Evolutionary conservation across 352 stramenopile genomes (phyloP), one percentile per base, ranked within the genome.

Genomic region (Pythium aphanidermatum): DNA sequence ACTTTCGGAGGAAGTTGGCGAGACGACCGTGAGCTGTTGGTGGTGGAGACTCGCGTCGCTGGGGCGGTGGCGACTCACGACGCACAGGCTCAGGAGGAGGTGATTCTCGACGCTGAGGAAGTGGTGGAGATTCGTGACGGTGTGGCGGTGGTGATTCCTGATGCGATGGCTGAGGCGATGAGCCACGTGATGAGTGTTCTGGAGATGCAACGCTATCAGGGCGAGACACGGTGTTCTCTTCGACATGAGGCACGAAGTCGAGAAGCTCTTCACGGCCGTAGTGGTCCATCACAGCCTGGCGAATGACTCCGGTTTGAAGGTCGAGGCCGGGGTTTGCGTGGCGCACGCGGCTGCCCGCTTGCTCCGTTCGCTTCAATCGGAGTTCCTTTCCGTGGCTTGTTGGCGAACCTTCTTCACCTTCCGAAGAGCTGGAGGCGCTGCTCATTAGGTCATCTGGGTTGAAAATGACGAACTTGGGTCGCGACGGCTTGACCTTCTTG

Each of bases 391-490:
- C 17, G 34, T 56, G 42, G 12, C 33, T 40, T 0, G 31, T 48
- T 2, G 47, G 40, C n/a, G 46, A 55, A 0, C 23, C 44, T 13
- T 51, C 55, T 23, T 58, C 55, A 0, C 28, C 35, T 20, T 53
- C 55, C 9, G 48, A 58, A 3, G 30, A 27, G 0, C 44, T 54
- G 5, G 47, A 58, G 19, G 32, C 49, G 17, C 30, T 44, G 46
- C 47, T 47, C 5, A 44, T 34, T 23, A 80, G 60, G 17, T 86
- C 74, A 0, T 57, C 55, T 0, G 74, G 69, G 41, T 83, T 72
- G 38, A 77, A 77, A 19, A 82, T 61, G 47, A 81, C 47, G 49
- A 78, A 66, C 23, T 71, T 72, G 1, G 70, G 61, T 16, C 80
- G 77, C 35, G 77, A 56, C 0, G 61, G 55, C 27, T 68, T 58